Percentiles rank a stretch among this genome's conserved stretches.
Evolutionary conservation across 1,284 basidiomycete genomes (phyloP).

Genomic region (Rhodotorula sp.): DNA sequence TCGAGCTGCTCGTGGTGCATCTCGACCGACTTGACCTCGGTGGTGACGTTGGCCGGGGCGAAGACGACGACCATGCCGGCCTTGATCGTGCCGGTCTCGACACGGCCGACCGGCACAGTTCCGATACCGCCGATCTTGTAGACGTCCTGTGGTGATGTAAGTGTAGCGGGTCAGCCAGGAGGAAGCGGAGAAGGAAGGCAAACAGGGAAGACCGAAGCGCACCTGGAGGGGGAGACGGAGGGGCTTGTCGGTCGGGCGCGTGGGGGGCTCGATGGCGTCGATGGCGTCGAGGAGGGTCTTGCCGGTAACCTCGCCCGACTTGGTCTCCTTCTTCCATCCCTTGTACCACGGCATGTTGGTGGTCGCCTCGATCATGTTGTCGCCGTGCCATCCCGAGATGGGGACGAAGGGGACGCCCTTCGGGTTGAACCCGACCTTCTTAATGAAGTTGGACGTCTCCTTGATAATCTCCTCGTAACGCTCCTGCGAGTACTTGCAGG

Average conservation of each 20-base stretch:
- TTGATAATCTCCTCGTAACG: conserved; percentile 99
- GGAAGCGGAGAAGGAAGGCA: too few relatives aligned
- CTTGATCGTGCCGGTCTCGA: conserved; percentile 99
- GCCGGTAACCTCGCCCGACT: conserved; percentile 87
- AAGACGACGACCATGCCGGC: conserved; percentile 96
- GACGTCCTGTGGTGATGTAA: conserved; percentile 63
- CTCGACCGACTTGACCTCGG: conserved; percentile 98
- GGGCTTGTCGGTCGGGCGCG: conserved; percentile 96
- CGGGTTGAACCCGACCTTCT: conserved; percentile 99
- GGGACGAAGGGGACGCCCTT: conserved; percentile 98
- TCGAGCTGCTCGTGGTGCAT: conserved; percentile 99
- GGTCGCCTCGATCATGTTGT: conserved; percentile 99
- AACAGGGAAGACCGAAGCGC: conserved; percentile 40
- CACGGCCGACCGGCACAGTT: conserved; percentile 99
- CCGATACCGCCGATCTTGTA: conserved; percentile 99
- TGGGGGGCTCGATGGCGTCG: conserved; percentile 97
- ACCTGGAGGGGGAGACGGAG: conserved; percentile 97
- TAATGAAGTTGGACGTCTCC: conserved; percentile 99
- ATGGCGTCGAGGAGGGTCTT: conserved; percentile 99
- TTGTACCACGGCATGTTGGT: conserved; percentile 98
- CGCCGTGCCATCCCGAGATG: conserved; percentile 99
- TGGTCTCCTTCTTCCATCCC: conserved; percentile 96
- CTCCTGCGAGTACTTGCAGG: conserved; percentile 89
- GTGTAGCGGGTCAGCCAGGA: background rate
- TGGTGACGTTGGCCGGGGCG: conserved; percentile 96